Percentiles rank a stretch among this genome's conserved stretches.
phyloP scores from a whole-genome alignment of 768 basidiomycete genomes.

The Auriscalpium orientale region DNA sequence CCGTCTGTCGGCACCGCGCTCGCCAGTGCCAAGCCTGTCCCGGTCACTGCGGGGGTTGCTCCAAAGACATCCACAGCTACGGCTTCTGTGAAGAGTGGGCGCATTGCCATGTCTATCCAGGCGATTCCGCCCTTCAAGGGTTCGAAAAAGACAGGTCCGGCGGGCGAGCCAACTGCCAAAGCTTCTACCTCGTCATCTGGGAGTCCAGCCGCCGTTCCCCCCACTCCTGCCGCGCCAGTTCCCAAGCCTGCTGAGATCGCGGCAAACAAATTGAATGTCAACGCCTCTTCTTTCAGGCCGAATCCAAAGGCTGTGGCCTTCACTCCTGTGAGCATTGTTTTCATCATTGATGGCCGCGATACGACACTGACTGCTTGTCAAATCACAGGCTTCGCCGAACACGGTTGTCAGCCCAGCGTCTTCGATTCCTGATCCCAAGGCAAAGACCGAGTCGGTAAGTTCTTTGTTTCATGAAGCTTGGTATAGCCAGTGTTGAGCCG shows the following conservation, averaged over 20 bases:
- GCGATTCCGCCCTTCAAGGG: conserved; percentile 89
- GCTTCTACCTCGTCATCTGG: conserved; percentile 21
- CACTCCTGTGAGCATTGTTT: conserved; percentile 46
- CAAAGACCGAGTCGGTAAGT: conserved; percentile 20
- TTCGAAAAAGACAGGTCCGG: conserved; percentile 30
- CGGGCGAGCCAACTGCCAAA: conserved; percentile 20
- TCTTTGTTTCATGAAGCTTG: not conserved
- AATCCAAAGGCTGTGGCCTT: conserved; percentile 74
- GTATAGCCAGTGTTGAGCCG: not conserved
- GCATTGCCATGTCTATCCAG: conserved; percentile 74
- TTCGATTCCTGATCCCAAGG: conserved; percentile 13
- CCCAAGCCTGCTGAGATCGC: conserved; percentile 28
- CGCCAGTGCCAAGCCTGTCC: not conserved
- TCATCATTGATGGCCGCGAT: not conserved
- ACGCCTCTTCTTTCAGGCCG: conserved; percentile 87
- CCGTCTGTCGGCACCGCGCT: conserved; percentile 1
- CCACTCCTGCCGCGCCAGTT: not conserved
- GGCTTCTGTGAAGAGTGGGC: conserved; percentile 11
- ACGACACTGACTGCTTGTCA: conserved; percentile 5
- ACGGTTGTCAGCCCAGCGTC: conserved; percentile 14
- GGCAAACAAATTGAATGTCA: conserved; percentile 70
- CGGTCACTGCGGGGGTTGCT: not conserved
- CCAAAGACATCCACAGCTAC: not conserved
- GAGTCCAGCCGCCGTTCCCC: conserved; percentile 12
- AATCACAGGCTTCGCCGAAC: conserved; percentile 23